Evolutionary conservation across 192 early-diverging fungal species (phyloP), one percentile per base, ranked within the genome.

Genomic region (Backusella liffmaniae): DNA sequence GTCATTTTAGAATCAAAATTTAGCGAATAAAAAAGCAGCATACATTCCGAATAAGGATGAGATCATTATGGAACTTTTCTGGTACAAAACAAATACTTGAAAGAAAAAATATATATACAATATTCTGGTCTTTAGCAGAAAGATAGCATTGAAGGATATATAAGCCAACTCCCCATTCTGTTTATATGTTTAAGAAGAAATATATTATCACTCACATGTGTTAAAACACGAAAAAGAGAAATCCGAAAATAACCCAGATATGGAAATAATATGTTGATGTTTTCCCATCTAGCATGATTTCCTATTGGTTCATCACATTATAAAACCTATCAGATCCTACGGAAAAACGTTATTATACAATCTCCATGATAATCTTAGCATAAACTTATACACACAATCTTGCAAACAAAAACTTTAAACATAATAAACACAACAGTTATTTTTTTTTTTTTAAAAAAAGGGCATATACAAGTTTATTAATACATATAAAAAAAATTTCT

Each of bases 301-400:
- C 23, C 56, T 62, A 62, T 62, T 62, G 56, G 56, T 62, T 29
- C 56, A 13, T 29, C 3, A 39, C 3, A 13, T 3, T 15, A 4
- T 29, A 62, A 62, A 62, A 62, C 56, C 56, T 62, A 62, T 62
- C 56, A 62, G 56, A 62, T 62, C 56, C 56, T 29, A 26, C 21
- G 56, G 56, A 62, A 29, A 62, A 62, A 62, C 56, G 8, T 29
- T 62, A 44, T 44, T 44, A 4, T 44, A 44, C 13, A 4, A 44
- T 16, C 15, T 16, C 42, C 42, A 44, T 39, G 37, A 39, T 39
- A 39, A 39, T 39, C 37, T 39, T 39, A 8, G 37, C 37, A 39
- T 39, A 39, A 39, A 39, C 37, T 32, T 10, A 39, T 39, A 39
- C 8, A 39, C 46, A 49, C 46, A 32, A 32, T 32, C 13, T n/a